Conservation (phyloP, 129 eudicot species). For the Saposhnikovia divaricata region DNA sequence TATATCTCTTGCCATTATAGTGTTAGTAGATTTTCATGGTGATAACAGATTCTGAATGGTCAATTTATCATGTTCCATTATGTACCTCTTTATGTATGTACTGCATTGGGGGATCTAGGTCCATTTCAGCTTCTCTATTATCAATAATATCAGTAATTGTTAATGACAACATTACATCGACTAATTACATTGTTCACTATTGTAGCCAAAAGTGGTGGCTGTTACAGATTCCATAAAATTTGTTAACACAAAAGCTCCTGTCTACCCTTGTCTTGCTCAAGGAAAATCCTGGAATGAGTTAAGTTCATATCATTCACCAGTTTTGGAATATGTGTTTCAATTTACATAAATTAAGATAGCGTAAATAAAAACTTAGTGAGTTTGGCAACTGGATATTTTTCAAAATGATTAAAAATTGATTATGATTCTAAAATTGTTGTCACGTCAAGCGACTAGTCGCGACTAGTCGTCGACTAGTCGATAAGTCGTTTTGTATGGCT, state of each 20-base stretch:
- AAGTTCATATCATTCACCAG: constrained; percentile 14
- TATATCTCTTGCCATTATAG: constrained; percentile 6
- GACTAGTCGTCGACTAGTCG: too few relatives aligned
- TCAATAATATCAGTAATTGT: too few relatives aligned
- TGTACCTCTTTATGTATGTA: neutral
- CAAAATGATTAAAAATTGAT: too few relatives aligned
- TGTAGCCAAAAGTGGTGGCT: constrained; percentile 81
- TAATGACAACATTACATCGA: too few relatives aligned
- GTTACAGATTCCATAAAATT: constrained; percentile 69
- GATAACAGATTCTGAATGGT: neutral
- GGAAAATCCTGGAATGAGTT: too few relatives aligned
- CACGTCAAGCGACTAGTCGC: too few relatives aligned
- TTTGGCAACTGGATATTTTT: too few relatives aligned
- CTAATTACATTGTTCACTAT: constrained; percentile 7
- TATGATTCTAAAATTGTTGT: too few relatives aligned
- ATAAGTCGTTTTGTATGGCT: too few relatives aligned
- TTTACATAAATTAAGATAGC: too few relatives aligned
- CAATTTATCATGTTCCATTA: neutral
- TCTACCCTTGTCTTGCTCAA: constrained; percentile 89
- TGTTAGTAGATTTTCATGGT: neutral
- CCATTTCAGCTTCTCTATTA: too few relatives aligned
- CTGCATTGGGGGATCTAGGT: neutral
- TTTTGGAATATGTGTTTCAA: neutral
- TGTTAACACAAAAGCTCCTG: constrained; percentile 79
- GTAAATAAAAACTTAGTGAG: too few relatives aligned